Base-by-base conservation (phyloP, 2,329 filamentous ascomycete species). In the Curvularia eragrostidis region DNA sequence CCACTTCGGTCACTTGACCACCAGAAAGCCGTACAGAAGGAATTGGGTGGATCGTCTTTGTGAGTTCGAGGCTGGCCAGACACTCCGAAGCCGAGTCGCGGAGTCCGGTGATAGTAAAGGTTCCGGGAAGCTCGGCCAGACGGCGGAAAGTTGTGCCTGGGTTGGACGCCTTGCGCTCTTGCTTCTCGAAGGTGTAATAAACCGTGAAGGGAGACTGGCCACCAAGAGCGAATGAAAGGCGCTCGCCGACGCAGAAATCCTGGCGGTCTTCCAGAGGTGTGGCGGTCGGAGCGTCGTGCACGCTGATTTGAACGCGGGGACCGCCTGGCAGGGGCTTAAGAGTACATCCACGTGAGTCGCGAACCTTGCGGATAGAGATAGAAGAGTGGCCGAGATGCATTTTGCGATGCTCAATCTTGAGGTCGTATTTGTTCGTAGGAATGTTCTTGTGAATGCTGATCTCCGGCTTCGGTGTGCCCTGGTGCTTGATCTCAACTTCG, bases 181-280 rank as follows among this genome's bases (percentile, higher is more conserved):
- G 84, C 54, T 89, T 89, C 66, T 93, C 88, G 78, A 99, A 99
- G 10, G 87, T 90, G 80, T 99, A 99, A 76, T 89, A 89, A 43
- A 99, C 89, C 43, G 94, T 91, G 76, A 99, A 99, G 0, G 96
- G 96, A 18, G 93, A 89, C 53, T 91, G 91, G 43, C 95, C 96
- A 1, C 92, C 91, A 5, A 99, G 86, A 0, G 91, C 93, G 79
- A 97, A 99, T 3, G 91, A 90, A 64, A 99, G 89, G 52, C 93
- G 89, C 76, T 99, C 95, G 64, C 96, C 95, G 10, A 99, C 93
- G 77, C 95, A 99, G 79, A 94, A 97, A 79, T 99, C 91, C 15
- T 84, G 84, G 59, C 91, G 88, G 23, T 90, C 88, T 72, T 98
- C 93, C 34, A 97, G 84, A 3, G 94, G 88, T 57, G 93, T 91